Evolutionary conservation across 1,284 basidiomycete species (phyloP).

Genomic region (Ceratobasidium sp.): DNA sequence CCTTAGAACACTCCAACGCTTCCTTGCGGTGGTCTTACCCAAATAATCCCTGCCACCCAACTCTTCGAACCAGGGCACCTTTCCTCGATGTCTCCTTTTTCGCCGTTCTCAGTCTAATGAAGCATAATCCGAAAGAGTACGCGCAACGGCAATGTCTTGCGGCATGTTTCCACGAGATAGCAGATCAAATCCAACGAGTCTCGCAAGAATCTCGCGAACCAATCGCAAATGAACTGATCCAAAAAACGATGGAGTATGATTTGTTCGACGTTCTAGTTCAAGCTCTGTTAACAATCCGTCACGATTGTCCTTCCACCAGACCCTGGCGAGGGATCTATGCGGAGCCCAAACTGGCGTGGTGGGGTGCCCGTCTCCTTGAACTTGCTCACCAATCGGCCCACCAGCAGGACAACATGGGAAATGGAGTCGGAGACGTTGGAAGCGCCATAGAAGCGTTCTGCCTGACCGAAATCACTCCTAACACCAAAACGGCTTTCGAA

Average conservation of each 20-base stretch:
- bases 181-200: neutral
- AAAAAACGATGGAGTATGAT: neutral
- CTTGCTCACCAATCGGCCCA: neutral
- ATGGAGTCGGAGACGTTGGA: neutral
- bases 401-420: neutral
- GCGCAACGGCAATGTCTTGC: neutral
- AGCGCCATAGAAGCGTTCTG: neutral
- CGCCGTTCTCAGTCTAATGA: neutral
- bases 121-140: neutral
- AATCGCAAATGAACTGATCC: neutral
- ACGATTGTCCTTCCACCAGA: neutral
- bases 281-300: neutral
- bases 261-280: neutral
- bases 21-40: neutral
- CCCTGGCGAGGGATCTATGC: neutral
- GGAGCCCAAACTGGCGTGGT: neutral
- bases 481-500: neutral
- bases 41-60: neutral
- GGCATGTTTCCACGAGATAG: neutral
- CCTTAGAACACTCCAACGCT: neutral
- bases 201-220: neutral
- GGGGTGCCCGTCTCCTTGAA: neutral
- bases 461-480: neutral
- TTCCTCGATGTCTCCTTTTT: neutral
- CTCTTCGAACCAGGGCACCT: neutral